Conservation (phyloP, 2,329 filamentous ascomycete genomes). For the Fusarium longipes region DNA sequence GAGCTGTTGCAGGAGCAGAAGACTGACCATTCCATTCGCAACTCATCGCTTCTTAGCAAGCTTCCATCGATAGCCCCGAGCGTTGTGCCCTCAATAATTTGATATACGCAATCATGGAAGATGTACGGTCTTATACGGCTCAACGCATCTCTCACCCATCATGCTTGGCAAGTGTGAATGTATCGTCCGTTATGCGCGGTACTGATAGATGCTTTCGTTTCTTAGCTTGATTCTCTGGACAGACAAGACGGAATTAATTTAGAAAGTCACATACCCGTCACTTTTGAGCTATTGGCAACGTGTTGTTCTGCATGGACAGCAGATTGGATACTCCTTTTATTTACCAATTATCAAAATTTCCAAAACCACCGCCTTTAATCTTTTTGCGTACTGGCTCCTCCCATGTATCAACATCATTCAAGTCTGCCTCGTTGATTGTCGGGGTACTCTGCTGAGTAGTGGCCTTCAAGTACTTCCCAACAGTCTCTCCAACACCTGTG, state of each 20-base stretch:
- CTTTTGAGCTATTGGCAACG: conserved; percentile 9
- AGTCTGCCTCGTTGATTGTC: conserved; percentile 68
- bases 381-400: conserved; percentile 85
- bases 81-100: conserved; percentile 46
- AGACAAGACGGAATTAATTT: conserved; percentile 16
- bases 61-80: conserved; percentile 46
- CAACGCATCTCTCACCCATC: not conserved
- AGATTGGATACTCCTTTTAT: not conserved
- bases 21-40: conserved; percentile 9
- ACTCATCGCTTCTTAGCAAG: conserved; percentile 21
- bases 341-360: conserved; percentile 94
- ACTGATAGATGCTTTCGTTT: conserved; percentile 14
- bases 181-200: conserved; percentile 17
- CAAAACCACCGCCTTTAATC: conserved; percentile 80
- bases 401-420: conserved; percentile 72
- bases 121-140: not conserved
- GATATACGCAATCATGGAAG: conserved; percentile 3
- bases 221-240: conserved; percentile 34
- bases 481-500: conserved; percentile 57
- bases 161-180: conserved; percentile 12
- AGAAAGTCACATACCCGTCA: conserved; percentile 33
- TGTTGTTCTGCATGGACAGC: conserved; percentile 2
- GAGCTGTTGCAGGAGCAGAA: conserved; percentile 54
- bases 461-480: conserved; percentile 86
- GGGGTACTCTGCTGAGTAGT: conserved; percentile 49